Conservation (phyloP, 1,284 basidiomycete genomes). For the Rhodotorula sp. region DNA sequence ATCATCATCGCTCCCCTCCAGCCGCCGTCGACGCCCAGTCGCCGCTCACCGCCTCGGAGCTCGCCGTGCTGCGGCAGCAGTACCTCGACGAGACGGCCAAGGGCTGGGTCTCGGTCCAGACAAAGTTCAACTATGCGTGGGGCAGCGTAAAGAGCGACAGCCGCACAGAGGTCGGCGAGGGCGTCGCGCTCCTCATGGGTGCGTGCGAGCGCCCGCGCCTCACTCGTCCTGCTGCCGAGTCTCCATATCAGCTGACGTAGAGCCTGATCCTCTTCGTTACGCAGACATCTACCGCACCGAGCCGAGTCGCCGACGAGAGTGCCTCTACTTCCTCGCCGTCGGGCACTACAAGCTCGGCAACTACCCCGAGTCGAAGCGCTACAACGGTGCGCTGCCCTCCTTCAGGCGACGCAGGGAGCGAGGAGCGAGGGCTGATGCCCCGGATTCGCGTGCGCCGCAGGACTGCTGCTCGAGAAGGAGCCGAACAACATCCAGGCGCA, state of each 20-base stretch:
- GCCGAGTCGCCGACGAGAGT: conserved; percentile 84
- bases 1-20: not conserved
- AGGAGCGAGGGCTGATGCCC: not conserved
- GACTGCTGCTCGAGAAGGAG: conserved; percentile 85
- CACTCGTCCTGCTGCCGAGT: not conserved
- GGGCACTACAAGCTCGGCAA: conserved; percentile 98
- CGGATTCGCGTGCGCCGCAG: conserved; percentile 54
- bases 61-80: conserved; percentile 31
- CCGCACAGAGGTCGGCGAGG: conserved; percentile 80
- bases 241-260: no score
- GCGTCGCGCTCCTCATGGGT: conserved; percentile 90
- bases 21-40: conserved; percentile 41
- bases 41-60: conserved; percentile 31
- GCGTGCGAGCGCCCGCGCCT: conserved; percentile 41
- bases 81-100: conserved; percentile 49
- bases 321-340: conserved; percentile 93
- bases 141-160: conserved; percentile 86
- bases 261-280: no score
- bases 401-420: no score
- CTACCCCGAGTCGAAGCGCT: conserved; percentile 87
- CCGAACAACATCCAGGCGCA: conserved; percentile 92
- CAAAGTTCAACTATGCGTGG: conserved; percentile 95
- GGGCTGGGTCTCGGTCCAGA: conserved; percentile 87
- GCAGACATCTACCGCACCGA: conserved; percentile 90
- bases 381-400: conserved; percentile 71